phyloP scores from a whole-genome alignment of 1,284 basidiomycete genomes.

The Malassezia pachydermatis region DNA sequence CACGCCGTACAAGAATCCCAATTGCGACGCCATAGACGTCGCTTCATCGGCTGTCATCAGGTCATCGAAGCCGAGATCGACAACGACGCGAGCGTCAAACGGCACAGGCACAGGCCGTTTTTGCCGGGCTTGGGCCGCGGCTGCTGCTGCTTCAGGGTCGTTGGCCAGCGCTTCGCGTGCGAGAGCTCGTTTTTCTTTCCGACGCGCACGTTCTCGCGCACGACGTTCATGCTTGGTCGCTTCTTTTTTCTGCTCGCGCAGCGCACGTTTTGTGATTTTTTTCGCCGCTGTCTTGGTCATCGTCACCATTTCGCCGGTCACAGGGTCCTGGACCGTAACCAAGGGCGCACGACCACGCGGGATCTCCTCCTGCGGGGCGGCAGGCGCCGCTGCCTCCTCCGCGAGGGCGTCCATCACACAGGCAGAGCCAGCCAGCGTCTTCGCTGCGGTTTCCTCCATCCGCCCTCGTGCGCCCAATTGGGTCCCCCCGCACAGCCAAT shows the following conservation, averaged over 20 bases:
- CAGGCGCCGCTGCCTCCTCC: no score
- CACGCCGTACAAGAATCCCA: slow-evolving; percentile 75
- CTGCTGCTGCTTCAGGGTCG: slow-evolving; percentile 48
- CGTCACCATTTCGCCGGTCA: slow-evolving; percentile 10
- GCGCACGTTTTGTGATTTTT: slow-evolving; percentile 56
- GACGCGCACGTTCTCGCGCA: slow-evolving; percentile 55
- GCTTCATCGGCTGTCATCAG: slow-evolving; percentile 93
- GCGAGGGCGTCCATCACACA: no score
- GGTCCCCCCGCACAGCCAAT: no score
- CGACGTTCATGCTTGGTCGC: slow-evolving; percentile 66
- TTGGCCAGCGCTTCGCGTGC: background rate
- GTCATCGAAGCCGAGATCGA: slow-evolving; percentile 89
- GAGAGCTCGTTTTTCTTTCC: slow-evolving; percentile 45
- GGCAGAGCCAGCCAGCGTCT: no score
- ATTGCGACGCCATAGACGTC: slow-evolving; percentile 71
- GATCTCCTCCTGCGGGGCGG: no score
- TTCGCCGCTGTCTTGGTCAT: slow-evolving; percentile 70
- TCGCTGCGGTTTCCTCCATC: no score
- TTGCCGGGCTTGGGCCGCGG: slow-evolving; percentile 50
- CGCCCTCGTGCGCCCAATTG: no score
- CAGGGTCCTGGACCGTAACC: slow-evolving; percentile 6
- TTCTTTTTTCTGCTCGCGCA: slow-evolving; percentile 54
- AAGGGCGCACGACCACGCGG: no score
- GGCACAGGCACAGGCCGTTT: slow-evolving; percentile 37
- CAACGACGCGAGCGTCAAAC: slow-evolving; percentile 60